phyloP scores from a whole-genome alignment of 2,329 filamentous ascomycete genomes.

The Mycocentrospora acerina region DNA sequence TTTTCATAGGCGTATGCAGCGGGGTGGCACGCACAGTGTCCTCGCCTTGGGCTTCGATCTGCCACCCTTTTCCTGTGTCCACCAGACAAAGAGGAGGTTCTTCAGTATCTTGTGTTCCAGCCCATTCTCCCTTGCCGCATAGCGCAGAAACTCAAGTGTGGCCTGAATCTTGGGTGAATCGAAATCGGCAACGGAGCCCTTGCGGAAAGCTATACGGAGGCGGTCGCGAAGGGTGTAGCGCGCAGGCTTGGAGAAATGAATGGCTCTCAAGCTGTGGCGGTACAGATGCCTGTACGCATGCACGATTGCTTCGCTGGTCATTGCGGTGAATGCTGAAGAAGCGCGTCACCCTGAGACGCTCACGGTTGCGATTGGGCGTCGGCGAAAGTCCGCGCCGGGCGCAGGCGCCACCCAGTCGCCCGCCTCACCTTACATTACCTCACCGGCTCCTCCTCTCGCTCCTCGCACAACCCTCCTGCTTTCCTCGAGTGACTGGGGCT shows the following conservation, averaged over 20 bases:
- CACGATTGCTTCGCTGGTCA: constrained; percentile 51
- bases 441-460: constrained; percentile 7
- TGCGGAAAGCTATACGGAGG: constrained; percentile 46
- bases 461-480: constrained; percentile 21
- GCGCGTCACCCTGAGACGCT: constrained; percentile 6
- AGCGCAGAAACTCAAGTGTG: constrained; percentile 70
- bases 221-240: constrained; percentile 62
- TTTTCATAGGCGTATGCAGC: background rate
- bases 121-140: constrained; percentile 63
- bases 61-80: constrained; percentile 41
- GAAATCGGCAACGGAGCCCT: constrained; percentile 30
- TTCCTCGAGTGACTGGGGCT: constrained; percentile 17
- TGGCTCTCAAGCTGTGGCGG: constrained; percentile 65
- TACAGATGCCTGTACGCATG: constrained; percentile 71
- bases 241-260: constrained; percentile 70
- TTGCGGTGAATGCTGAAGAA: constrained; percentile 12
- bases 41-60: constrained; percentile 31
- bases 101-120: constrained; percentile 73
- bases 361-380: constrained; percentile 8
- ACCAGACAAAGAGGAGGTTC: constrained; percentile 61
- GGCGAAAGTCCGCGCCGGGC: constrained; percentile 17
- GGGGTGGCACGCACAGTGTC: constrained; percentile 14
- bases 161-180: constrained; percentile 55
- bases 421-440: constrained; percentile 8
- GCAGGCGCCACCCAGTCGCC: constrained; percentile 4